These are phyloP conservation scores for Zalaria obscura DNA, from an alignment of 2,329 filamentous ascomycete species.

Conservation along the genomic window DNA sequence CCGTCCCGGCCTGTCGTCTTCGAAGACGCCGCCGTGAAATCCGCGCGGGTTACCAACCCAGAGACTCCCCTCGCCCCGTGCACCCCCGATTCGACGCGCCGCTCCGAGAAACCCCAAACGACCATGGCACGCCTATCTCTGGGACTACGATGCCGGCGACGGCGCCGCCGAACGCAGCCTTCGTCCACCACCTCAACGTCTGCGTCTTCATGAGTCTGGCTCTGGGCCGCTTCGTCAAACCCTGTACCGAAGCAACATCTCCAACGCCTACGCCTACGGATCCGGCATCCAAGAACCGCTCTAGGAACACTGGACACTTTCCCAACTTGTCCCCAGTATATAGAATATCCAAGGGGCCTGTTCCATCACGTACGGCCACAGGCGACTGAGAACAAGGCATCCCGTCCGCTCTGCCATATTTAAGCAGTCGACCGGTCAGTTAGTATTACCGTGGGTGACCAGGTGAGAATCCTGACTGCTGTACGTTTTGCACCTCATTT, in stretches of 20 bases:
- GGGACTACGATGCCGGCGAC: not conserved
- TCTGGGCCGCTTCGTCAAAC: slow-evolving; percentile 10
- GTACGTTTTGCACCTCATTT: too few relatives aligned
- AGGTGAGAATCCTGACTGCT: too few relatives aligned
- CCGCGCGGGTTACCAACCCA: not conserved
- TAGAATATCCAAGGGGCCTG: too few relatives aligned
- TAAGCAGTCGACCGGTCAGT: too few relatives aligned
- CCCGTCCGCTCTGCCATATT: too few relatives aligned
- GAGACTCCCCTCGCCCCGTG: not conserved
- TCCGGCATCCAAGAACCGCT: too few relatives aligned
- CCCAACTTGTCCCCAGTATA: too few relatives aligned
- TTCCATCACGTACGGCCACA: too few relatives aligned
- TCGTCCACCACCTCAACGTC: not conserved
- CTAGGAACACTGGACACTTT: too few relatives aligned
- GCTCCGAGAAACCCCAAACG: not conserved
- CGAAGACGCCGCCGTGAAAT: not conserved
- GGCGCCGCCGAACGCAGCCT: not conserved
- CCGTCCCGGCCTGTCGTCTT: not conserved
- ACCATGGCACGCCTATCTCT: not conserved
- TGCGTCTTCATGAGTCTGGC: not conserved
- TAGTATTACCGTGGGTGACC: too few relatives aligned
- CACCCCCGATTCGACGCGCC: not conserved
- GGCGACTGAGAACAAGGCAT: too few relatives aligned
- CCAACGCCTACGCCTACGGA: slow-evolving; percentile 33
- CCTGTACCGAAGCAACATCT: slow-evolving; percentile 37